Evolutionary conservation across 345 rosid species (phyloP).

Genomic region (Lepidium sativum): DNA sequence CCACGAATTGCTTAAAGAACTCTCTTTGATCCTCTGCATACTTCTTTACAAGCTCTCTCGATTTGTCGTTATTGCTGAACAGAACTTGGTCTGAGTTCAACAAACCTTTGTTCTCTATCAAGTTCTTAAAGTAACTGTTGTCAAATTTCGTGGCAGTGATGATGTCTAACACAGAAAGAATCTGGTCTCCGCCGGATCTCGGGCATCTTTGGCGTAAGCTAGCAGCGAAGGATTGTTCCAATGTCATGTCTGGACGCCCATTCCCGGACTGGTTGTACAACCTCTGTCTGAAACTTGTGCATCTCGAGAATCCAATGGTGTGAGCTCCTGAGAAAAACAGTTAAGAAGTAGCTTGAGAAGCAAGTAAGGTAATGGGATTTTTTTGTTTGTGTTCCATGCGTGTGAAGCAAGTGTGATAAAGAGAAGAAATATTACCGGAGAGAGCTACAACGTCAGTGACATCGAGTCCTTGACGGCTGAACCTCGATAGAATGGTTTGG

Average conservation of each 20-base stretch:
- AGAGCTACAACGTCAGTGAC: conserved; percentile 73
- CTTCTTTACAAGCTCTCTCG: conserved; percentile 62
- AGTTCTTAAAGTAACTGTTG: conserved; percentile 74
- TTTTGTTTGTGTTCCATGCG: background rate
- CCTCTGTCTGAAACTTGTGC: conserved; percentile 90
- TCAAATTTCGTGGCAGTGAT: conserved; percentile 55
- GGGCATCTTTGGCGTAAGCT: conserved; percentile 46
- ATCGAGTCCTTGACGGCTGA: conserved; percentile 56
- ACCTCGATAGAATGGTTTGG: conserved; percentile 58
- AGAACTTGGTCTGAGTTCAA: conserved; percentile 78
- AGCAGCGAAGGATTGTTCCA: conserved; percentile 54
- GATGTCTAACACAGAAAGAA: conserved; percentile 53
- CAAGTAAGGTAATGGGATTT: background rate
- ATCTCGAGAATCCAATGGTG: conserved; percentile 77
- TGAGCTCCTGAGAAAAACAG: conserved; percentile 61
- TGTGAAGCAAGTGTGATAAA: background rate
- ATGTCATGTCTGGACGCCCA: conserved; percentile 65
- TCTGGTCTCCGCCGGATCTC: conserved; percentile 57
- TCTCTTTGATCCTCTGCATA: conserved; percentile 54
- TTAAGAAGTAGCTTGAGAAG: background rate
- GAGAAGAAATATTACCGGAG: conserved; percentile 42
- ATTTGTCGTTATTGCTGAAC: conserved; percentile 41
- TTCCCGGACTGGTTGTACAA: conserved; percentile 79
- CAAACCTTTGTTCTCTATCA: conserved; percentile 62
- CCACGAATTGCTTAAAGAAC: conserved; percentile 69